phyloP scores from a whole-genome alignment of 2,329 filamentous ascomycete species.

The Hypoxylon sp. region DNA sequence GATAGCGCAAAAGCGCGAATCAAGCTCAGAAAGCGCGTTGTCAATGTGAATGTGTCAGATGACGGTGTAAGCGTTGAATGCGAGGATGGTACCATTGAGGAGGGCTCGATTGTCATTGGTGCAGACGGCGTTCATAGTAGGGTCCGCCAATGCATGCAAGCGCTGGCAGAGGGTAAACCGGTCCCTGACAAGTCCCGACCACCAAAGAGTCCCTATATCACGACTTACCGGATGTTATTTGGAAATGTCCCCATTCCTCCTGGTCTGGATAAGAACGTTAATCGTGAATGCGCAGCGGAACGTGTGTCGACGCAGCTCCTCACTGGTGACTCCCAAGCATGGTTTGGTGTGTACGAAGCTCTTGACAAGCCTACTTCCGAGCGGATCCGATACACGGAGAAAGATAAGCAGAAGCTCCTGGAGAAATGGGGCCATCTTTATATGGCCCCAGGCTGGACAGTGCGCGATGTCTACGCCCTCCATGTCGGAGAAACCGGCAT shows the following conservation, averaged over 20 bases:
- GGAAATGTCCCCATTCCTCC: conserved; percentile 35
- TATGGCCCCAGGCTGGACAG: conserved; percentile 42
- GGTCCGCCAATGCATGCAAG: conserved; percentile 54
- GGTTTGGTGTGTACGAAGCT: conserved; percentile 52
- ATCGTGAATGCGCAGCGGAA: conserved; percentile 37
- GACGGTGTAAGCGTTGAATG: conserved; percentile 53
- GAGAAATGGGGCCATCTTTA: conserved; percentile 50
- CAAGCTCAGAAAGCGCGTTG: conserved; percentile 45
- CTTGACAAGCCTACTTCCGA: conserved; percentile 49
- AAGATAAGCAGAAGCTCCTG: conserved; percentile 51
- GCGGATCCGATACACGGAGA: conserved; percentile 50
- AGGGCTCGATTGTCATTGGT: conserved; percentile 59
- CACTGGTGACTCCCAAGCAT: conserved; percentile 36
- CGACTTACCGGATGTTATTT: conserved; percentile 47
- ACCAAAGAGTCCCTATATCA: conserved; percentile 44
- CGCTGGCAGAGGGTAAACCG: conserved; percentile 35
- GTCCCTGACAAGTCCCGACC: conserved; percentile 24
- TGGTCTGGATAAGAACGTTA: conserved; percentile 22
- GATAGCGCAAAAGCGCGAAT: conserved; percentile 42
- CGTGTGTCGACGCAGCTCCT: conserved; percentile 48
- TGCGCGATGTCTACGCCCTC: conserved; percentile 51
- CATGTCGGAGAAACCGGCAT: conserved; percentile 42
- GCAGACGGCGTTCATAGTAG: conserved; percentile 61
- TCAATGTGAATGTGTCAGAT: conserved; percentile 48
- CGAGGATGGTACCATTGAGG: conserved; percentile 55